Conservation (phyloP, 768 basidiomycete genomes). For the Leccinum sublutescens region DNA sequence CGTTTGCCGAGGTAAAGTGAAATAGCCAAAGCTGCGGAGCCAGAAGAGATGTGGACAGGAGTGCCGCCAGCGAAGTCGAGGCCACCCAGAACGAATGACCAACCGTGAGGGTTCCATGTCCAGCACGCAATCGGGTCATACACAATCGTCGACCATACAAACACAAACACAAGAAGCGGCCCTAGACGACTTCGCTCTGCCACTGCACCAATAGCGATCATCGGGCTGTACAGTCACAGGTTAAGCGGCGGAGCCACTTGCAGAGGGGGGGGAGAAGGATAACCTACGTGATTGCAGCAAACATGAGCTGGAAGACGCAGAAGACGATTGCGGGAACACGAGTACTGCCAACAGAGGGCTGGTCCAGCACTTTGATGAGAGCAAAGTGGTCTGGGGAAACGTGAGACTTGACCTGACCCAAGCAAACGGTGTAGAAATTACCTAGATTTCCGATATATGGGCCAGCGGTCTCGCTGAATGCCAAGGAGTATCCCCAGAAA, state of each 20-base stretch:
- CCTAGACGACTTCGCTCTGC: slow-evolving; percentile 87
- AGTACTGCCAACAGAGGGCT: slow-evolving; percentile 69
- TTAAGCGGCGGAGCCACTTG: not conserved
- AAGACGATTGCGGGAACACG: slow-evolving; percentile 75
- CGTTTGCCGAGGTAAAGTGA: slow-evolving; percentile 90
- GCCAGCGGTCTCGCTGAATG: slow-evolving; percentile 77
- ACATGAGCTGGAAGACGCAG: slow-evolving; percentile 87
- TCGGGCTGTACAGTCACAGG: slow-evolving; percentile 49
- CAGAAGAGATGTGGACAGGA: slow-evolving; percentile 95
- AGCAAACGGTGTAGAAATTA: slow-evolving; percentile 33
- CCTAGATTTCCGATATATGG: slow-evolving; percentile 85
- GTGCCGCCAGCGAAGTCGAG: slow-evolving; percentile 95
- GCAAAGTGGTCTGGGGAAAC: slow-evolving; percentile 70
- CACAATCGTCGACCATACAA: slow-evolving; percentile 84
- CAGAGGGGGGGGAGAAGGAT: not conserved
- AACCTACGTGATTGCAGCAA: slow-evolving; percentile 80
- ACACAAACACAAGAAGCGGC: slow-evolving; percentile 86
- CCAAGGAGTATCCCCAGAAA: slow-evolving; percentile 95
- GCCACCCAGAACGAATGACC: slow-evolving; percentile 76
- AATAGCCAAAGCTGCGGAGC: slow-evolving; percentile 87
- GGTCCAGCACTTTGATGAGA: slow-evolving; percentile 71
- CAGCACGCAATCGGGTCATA: slow-evolving; percentile 96
- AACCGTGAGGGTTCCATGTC: slow-evolving; percentile 87
- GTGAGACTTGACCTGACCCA: not conserved
- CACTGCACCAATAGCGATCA: slow-evolving; percentile 88